phyloP scores from a whole-genome alignment of 2,329 filamentous ascomycete species.

The Samsoniella hepiali region DNA sequence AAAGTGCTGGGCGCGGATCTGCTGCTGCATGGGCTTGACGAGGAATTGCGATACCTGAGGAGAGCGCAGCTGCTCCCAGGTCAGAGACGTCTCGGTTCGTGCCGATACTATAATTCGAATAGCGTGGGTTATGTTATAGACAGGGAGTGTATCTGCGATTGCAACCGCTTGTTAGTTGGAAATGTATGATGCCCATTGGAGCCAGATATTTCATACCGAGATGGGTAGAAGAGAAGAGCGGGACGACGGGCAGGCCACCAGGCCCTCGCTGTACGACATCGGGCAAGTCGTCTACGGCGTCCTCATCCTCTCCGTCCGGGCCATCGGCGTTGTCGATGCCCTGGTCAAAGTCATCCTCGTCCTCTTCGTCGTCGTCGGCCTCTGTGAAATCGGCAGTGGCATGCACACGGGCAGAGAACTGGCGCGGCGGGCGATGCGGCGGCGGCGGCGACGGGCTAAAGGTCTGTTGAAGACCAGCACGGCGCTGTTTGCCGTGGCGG shows the following conservation, averaged over 20 bases:
- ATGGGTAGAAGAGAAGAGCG: slow-evolving; percentile 76
- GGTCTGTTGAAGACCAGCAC: slow-evolving; percentile 28
- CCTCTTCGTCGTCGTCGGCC: slow-evolving; percentile 54
- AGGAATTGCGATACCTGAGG: slow-evolving; percentile 95
- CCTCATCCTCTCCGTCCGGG: slow-evolving; percentile 45
- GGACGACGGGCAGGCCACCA: slow-evolving; percentile 49
- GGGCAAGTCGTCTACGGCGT: slow-evolving; percentile 40
- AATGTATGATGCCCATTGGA: neutral
- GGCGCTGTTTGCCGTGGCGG: slow-evolving; percentile 33
- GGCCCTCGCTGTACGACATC: slow-evolving; percentile 26
- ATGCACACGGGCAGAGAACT: slow-evolving; percentile 38
- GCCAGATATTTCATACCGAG: slow-evolving; percentile 53
- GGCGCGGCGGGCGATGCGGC: slow-evolving; percentile 28
- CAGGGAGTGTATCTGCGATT: slow-evolving; percentile 70
- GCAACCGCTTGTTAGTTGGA: slow-evolving; percentile 25
- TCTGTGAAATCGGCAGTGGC: slow-evolving; percentile 65
- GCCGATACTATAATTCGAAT: slow-evolving; percentile 81
- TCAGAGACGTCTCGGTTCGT: slow-evolving; percentile 84
- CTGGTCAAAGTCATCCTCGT: slow-evolving; percentile 36
- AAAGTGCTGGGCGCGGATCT: slow-evolving; percentile 79
- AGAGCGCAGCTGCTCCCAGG: slow-evolving; percentile 94
- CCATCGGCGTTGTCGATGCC: slow-evolving; percentile 49
- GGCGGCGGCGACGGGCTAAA: slow-evolving; percentile 32
- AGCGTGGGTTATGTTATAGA: slow-evolving; percentile 87
- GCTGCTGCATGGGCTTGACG: slow-evolving; percentile 90